Base-by-base conservation (phyloP, 345 rosid genomes). In the Pistacia vera region DNA sequence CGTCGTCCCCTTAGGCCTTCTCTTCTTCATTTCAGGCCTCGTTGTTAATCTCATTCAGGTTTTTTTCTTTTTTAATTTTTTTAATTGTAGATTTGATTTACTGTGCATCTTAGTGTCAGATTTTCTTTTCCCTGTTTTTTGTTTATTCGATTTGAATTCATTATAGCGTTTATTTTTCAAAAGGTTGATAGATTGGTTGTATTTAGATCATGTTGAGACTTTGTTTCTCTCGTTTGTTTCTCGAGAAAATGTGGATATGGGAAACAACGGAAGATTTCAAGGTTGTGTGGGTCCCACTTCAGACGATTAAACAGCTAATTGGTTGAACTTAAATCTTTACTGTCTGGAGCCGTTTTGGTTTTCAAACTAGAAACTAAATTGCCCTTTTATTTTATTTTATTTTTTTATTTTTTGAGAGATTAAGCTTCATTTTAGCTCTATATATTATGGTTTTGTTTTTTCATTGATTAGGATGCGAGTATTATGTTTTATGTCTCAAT, bases 31-130 rank as follows among this genome's bases (percentile, higher is more conserved):
- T 80, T 96, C 99, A 61, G 99, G 99, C 75, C 95, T 96, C 82
- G 81, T 83, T 68, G 92, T 93, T 46, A 96, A 96, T 87, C 89
- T 96, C 65, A 22, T 96, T 48, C 99, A 96, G 98, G 99, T 95
- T 60, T n/a, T 52, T 8, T 1, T 72, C 72, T 52, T 17, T 48
- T 77, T 11, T 33, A 0, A 3, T n/a, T 49, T 35, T 30, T 35
- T 62, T 12, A 11, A 38, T 54, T 16, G 10, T 66, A n/a, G 73
- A 71, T 79, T 73, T 52, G 60, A 59, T 51, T 68, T 10, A 44
- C n/a, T 66, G 22, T 55, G 44, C n/a, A 11, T 44, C 11, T 25
- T 14, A 5, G 7, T 58, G 46, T 38, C 7, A 17, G 54, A 14
- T 36, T 71, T 5, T 68, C 14, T 7, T 17, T 22, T 11, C 3